Evolutionary conservation across 106 monocot species (phyloP).

Genomic region (Apostasia shenzhenica): DNA sequence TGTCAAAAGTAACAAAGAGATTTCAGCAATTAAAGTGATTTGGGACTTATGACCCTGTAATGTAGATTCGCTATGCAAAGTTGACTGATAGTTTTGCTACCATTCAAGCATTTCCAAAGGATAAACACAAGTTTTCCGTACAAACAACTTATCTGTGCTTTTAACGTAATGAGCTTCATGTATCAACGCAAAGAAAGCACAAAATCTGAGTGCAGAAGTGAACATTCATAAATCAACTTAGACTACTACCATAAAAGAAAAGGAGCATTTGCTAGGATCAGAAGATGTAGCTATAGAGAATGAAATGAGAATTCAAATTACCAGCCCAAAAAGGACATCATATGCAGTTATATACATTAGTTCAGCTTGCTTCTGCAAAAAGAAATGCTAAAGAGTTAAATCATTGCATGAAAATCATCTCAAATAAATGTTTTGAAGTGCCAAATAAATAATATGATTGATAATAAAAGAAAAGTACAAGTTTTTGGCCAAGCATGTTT

Average conservation of each 20-base stretch:
- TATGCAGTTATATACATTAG: slow-evolving; percentile 69
- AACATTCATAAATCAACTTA: too few relatives aligned
- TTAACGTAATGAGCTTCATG: too few relatives aligned
- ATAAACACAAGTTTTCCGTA: background rate
- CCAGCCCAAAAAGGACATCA: slow-evolving; percentile 81
- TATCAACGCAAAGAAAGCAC: too few relatives aligned
- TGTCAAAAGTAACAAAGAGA: too few relatives aligned
- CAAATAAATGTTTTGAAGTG: background rate
- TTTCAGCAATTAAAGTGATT: too few relatives aligned
- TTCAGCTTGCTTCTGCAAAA: slow-evolving; percentile 79
- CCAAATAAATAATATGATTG: background rate
- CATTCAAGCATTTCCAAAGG: background rate
- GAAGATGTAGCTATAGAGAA: background rate
- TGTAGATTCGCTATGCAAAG: background rate
- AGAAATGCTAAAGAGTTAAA: slow-evolving; percentile 7
- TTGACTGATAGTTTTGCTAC: background rate
- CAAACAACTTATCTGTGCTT: background rate
- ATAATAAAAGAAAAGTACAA: background rate
- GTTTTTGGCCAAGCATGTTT: background rate
- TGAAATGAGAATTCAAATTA: background rate
- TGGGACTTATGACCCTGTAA: too few relatives aligned
- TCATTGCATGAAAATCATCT: background rate
- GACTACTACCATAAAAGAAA: too few relatives aligned
- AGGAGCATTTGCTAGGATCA: background rate
- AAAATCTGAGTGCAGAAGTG: too few relatives aligned